phyloP scores from a whole-genome alignment of 2,329 filamentous ascomycete species.

The Tolypocladium album region DNA sequence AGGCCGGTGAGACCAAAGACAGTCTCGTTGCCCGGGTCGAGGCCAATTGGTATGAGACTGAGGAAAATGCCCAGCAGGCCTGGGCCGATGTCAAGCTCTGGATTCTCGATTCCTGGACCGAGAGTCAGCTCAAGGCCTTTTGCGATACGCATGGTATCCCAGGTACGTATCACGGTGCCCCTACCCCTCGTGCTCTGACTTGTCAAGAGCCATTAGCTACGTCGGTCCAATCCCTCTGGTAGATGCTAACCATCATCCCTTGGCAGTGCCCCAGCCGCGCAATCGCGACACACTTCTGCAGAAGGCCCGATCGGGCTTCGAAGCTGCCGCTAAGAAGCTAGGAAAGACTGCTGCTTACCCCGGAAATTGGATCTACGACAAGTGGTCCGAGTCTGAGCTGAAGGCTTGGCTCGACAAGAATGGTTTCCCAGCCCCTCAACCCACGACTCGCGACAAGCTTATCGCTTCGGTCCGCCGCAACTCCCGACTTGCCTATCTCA shows the following conservation, averaged over 20 bases:
- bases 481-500: conserved; percentile 66
- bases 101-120: conserved; percentile 92
- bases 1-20: conserved; percentile 58
- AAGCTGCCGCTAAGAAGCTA: conserved; percentile 58
- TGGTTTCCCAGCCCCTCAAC: conserved; percentile 78
- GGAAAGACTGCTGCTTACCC: conserved; percentile 80
- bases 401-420: conserved; percentile 89
- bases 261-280: conserved; percentile 66
- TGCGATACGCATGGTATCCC: conserved; percentile 81
- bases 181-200: not conserved
- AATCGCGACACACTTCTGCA: conserved; percentile 73
- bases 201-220: not conserved
- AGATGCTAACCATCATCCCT: not conserved
- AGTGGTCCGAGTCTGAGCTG: conserved; percentile 87
- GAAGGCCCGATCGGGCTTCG: conserved; percentile 71
- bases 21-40: conserved; percentile 59
- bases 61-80: conserved; percentile 63
- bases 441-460: conserved; percentile 73
- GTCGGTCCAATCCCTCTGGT: not conserved
- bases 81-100: conserved; percentile 71
- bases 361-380: conserved; percentile 85
- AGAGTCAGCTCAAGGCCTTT: conserved; percentile 88
- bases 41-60: conserved; percentile 65
- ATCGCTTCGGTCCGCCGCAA: conserved; percentile 86
- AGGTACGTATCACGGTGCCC: conserved; percentile 24